Evolutionary conservation across 306 rosid genomes (phyloP).

Genomic region (Crataegus laevigata): DNA sequence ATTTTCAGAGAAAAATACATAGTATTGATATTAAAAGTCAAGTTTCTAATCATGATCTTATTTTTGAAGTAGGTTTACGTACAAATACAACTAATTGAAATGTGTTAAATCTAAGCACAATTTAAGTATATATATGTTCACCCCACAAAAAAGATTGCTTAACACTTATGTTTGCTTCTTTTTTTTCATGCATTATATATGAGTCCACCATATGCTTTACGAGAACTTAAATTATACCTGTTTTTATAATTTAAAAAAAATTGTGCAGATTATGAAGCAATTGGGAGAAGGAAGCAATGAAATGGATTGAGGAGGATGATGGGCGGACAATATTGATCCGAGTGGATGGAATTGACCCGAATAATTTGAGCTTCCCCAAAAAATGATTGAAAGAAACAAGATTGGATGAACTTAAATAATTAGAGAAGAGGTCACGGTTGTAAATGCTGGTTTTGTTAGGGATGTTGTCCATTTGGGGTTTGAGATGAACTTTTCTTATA

Average conservation of each 20-base stretch:
- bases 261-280: constrained; percentile 25
- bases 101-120: no score
- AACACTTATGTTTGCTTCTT: no score
- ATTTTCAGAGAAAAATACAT: no score
- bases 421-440: not conserved
- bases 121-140: no score
- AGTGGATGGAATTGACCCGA: constrained; percentile 15
- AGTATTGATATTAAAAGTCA: no score
- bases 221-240: not conserved
- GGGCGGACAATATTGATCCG: constrained; percentile 16
- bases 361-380: constrained; percentile 14
- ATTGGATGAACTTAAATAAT: no score
- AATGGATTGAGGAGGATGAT: constrained; percentile 26
- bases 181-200: not conserved
- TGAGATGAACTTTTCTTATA: not conserved
- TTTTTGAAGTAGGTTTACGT: no score
- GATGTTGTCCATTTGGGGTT: not conserved
- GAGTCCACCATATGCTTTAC: not conserved
- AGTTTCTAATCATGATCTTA: no score
- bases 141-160: no score
- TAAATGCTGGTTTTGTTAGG: not conserved
- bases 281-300: constrained; percentile 29
- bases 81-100: no score
- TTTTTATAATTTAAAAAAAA: not conserved
- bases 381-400: not conserved